phyloP scores from a whole-genome alignment of 768 basidiomycete species.

The Tulasnella sp. region DNA sequence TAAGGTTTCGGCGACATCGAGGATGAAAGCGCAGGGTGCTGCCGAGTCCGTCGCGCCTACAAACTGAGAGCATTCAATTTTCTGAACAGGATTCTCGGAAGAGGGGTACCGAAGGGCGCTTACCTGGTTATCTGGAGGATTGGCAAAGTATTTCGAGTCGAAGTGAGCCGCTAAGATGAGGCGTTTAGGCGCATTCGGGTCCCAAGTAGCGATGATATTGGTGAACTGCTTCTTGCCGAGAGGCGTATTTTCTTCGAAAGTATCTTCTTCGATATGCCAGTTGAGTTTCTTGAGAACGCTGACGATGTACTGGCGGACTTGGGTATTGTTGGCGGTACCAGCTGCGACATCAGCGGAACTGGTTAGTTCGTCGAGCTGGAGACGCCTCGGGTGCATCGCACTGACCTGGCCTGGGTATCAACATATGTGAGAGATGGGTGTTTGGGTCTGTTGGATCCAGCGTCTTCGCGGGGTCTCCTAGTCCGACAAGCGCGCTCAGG shows the following conservation, averaged over 20 bases:
- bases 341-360: constrained; percentile 40
- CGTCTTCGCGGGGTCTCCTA: constrained; percentile 62
- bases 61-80: constrained; percentile 54
- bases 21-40: constrained; percentile 88
- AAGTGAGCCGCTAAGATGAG: constrained; percentile 89
- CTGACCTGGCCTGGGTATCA: constrained; percentile 80
- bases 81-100: constrained; percentile 18
- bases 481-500: constrained; percentile 48
- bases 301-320: constrained; percentile 79
- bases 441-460: constrained; percentile 60
- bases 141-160: constrained; percentile 83
- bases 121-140: constrained; percentile 71
- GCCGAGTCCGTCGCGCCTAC: constrained; percentile 97
- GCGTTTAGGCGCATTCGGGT: constrained; percentile 74
- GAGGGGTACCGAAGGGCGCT: constrained; percentile 30
- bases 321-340: constrained; percentile 70
- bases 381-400: constrained; percentile 25
- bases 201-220: constrained; percentile 93
- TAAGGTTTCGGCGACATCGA: constrained; percentile 84
- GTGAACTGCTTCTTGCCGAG: constrained; percentile 73
- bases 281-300: constrained; percentile 62
- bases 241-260: constrained; percentile 75
- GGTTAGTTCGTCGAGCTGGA: background rate
- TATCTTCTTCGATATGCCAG: constrained; percentile 86
- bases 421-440: constrained; percentile 74